A percentile compares a stretch with the other conserved stretches of the same genome.
Conservation (phyloP, 345 rosid species). For the Bruguiera parviflora region DNA sequence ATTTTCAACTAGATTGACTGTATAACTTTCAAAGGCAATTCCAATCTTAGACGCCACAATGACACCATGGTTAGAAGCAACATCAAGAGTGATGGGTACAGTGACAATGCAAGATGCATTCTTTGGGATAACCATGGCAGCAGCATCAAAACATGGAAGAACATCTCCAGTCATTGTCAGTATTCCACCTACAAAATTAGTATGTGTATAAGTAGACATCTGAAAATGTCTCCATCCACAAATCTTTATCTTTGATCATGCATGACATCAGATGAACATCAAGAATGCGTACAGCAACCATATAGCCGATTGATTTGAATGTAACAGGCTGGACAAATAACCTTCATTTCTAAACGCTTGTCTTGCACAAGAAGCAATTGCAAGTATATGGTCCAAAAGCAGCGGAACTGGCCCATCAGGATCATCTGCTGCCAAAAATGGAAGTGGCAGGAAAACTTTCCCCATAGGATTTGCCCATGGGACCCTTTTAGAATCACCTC, state of each 20-base stretch:
- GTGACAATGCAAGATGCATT: conserved; percentile 82
- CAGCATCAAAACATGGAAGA: conserved; percentile 95
- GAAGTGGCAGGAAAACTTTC: conserved; percentile 91
- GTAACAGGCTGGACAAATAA: conserved; percentile 20
- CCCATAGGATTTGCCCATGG: conserved; percentile 99
- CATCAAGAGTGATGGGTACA: conserved; percentile 90
- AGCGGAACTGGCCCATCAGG: conserved; percentile 94
- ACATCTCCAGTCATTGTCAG: conserved; percentile 99
- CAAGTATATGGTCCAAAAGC: conserved; percentile 96
- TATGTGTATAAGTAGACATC: background rate
- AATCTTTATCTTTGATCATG: background rate
- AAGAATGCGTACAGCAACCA: background rate
- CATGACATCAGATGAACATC: background rate
- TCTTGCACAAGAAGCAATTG: conserved; percentile 88
- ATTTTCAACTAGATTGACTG: conserved; percentile 64
- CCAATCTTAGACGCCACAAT: conserved; percentile 66
- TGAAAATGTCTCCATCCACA: background rate
- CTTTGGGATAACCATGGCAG: conserved; percentile 64
- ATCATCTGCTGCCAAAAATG: conserved; percentile 86
- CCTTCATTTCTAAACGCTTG: conserved; percentile 75
- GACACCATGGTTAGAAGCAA: conserved; percentile 96
- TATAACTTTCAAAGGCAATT: conserved; percentile 32
- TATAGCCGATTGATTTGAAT: background rate
- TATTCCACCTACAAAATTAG: conserved; percentile 60
- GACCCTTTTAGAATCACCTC: conserved; percentile 98